Evolutionary conservation across 2,329 filamentous ascomycete genomes (phyloP), one percentile per base, ranked within the genome.

Genomic region (Botryosphaeria dothidea): DNA sequence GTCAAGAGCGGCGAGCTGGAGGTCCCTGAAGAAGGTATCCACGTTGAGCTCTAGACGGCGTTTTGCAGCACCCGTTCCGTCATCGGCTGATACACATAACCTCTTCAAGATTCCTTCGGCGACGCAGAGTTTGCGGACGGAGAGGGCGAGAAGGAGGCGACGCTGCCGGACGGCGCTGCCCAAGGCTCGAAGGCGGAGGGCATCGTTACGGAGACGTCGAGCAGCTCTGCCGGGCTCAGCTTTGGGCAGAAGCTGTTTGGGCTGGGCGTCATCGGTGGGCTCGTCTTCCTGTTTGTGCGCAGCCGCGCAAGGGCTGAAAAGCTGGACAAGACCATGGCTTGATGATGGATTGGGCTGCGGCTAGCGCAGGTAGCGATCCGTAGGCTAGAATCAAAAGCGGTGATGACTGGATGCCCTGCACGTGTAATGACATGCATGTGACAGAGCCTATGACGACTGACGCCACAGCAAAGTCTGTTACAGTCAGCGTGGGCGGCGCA

Each of bases 11-110:
- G 92, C 79, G 91, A 94, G 85, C 83, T 95, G 72, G 86, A 89
- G 78, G 89, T 93, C 70, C 90, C 91, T 78, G 84, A 88, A 84
- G 92, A 95, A 95, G 92, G 92, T 95, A 94, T 92, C 84, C 90
- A 93, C 82, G 86, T 89, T 82, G 92, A 95, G 83, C 90, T 95
- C 81, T 95, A 90, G 69, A 52, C 45, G 45, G 54, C 54, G 57
- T 29, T 52, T 17, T n/a, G 3, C 38, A 65, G 68, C 67, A 72
- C 68, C 70, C 74, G 72, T 58, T 73, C 73, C 74, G 74, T 58
- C 73, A 75, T 72, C 71, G 41, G 76, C 79, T 80, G 79, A 81
- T 80, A 70, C 69, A 73, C 76, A 62, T 36, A 63, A 71, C 67
- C 69, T 71, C 72, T 71, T 65, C 58, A 80, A 83, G 81, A 81